These are phyloP conservation scores for Salix exigua DNA, from an alignment of 345 rosid genomes.

Conservation along the genomic window DNA sequence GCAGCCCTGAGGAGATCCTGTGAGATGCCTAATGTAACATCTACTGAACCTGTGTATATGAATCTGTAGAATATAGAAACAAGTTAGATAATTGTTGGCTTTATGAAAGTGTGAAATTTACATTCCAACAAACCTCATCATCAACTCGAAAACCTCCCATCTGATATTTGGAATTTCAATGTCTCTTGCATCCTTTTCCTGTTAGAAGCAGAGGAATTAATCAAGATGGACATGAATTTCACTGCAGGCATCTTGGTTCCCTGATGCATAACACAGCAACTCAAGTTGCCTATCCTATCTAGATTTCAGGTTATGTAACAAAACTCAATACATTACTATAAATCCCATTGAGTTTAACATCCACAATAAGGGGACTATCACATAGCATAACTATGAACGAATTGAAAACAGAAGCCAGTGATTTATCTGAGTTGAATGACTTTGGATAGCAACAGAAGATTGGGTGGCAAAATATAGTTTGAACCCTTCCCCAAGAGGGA, in stretches of 20 bases:
- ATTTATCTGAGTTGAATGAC: background rate
- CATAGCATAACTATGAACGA: background rate
- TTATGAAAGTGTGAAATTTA: constrained; percentile 4
- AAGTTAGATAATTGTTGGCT: constrained; percentile 9
- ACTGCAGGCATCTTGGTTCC: background rate
- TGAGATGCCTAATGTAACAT: constrained; percentile 73
- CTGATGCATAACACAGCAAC: background rate
- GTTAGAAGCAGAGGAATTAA: constrained; percentile 12
- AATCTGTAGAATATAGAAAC: constrained; percentile 49
- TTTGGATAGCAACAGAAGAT: background rate
- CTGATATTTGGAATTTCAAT: constrained; percentile 96
- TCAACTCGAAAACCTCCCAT: constrained; percentile 99
- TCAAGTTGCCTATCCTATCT: background rate
- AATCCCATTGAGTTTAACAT: background rate
- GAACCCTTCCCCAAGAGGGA: background rate
- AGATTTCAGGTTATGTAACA: background rate
- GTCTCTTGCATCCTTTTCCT: constrained; percentile 98
- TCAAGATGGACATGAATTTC: background rate
- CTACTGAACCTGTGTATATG: constrained; percentile 93
- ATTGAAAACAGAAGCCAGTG: background rate
- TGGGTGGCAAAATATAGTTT: background rate
- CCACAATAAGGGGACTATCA: background rate
- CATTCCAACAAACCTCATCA: constrained; percentile 76
- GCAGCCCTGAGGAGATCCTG: constrained; percentile 99
- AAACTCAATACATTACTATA: background rate